Evolutionary conservation across 805 yeast genomes (phyloP), one percentile per base, ranked within the genome.

Genomic region (Ogataea ramenticola): DNA sequence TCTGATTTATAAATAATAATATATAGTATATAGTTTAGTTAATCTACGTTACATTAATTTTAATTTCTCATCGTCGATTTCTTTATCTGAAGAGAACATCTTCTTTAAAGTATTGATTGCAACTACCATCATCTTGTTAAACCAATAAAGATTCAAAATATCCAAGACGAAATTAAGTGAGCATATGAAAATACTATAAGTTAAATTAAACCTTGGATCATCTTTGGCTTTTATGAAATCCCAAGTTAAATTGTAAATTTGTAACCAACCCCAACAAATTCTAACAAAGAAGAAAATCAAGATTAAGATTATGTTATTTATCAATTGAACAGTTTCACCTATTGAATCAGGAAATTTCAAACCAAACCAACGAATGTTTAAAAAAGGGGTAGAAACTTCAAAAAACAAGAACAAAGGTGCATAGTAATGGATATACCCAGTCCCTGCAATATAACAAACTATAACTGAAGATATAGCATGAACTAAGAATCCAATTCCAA

Each of bases 241-340:
- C 11, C 24, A 9, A 7, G 54, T 60, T 20, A 65, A 47, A 5
- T 43, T 45, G 35, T 29, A 46, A 15, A 62, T 63, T 44, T 64
- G 67, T 45, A 57, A 63, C 69, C 69, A 65, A 35, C 70, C 70
- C 68, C 68, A 65, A 32, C 57, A 53, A 32, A 65, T 59, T 40
- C 70, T 53, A 20, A 63, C 54, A 26, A 58, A 57, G 49, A 65
- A 65, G 50, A 65, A 65, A 15, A 63, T 51, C 40, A 54, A 43
- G 42, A 65, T 60, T 41, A 65, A 54, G 19, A 65, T 50, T 27
- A 58, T 50, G 50, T 65, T 65, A 48, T 65, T 65, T 27, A 56
- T 39, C 45, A 65, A 49, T 49, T 62, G 56, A 42, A 58, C 40
- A 27, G 50, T 53, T n/a, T 49, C 60, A 34, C 61, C 54, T 15